Percentiles rank a stretch among this genome's conserved stretches.
Evolutionary conservation across 2,329 filamentous ascomycete genomes (phyloP).

Genomic region (Neospermospora avenae): DNA sequence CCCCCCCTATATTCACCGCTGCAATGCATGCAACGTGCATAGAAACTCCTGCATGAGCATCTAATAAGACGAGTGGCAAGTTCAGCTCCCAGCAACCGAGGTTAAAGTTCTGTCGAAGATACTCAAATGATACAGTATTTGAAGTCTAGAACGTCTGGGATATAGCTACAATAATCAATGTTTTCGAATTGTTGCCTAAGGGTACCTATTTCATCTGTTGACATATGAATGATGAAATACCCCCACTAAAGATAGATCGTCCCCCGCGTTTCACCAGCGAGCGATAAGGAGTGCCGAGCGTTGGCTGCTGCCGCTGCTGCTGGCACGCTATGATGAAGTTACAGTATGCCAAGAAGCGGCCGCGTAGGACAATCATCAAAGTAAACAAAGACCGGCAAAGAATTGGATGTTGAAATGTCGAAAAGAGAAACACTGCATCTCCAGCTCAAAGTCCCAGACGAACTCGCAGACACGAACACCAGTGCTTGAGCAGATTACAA

Average conservation of each 20-base stretch:
- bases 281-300: slow-evolving; percentile 4
- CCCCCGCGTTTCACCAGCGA: slow-evolving; percentile 1
- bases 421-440: not conserved
- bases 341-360: slow-evolving; percentile 11
- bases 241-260: not conserved
- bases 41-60: slow-evolving; percentile 5
- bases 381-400: not conserved
- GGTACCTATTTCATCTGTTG: too few species aligned
- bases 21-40: slow-evolving; percentile 12
- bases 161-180: not conserved
- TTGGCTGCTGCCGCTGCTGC: too few species aligned
- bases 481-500: too few species aligned
- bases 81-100: slow-evolving; percentile 4
- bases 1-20: not conserved
- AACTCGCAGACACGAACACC: not conserved
- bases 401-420: not conserved
- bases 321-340: not conserved
- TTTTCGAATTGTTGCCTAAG: too few species aligned
- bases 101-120: not conserved
- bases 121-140: not conserved
- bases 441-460: not conserved
- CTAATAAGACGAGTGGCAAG: slow-evolving; percentile 3
- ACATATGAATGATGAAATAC: not conserved
- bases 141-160: not conserved
- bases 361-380: slow-evolving; percentile 9